These are phyloP conservation scores for Fusarium sp. DNA, from an alignment of 2,329 filamentous ascomycete genomes.

Conservation along the genomic window DNA sequence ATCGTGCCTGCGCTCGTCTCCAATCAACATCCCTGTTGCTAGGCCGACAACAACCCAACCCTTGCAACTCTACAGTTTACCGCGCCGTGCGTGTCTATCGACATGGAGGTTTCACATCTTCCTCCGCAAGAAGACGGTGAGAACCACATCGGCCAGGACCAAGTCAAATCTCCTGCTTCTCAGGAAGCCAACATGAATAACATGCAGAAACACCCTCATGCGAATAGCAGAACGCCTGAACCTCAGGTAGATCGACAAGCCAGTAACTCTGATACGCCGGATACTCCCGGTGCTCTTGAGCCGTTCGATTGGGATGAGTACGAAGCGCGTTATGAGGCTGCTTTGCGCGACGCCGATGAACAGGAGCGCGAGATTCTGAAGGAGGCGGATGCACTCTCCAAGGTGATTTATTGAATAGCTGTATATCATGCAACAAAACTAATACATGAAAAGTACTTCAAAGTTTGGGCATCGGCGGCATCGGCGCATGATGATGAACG, in stretches of 20 bases:
- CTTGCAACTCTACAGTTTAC: slow-evolving; percentile 18
- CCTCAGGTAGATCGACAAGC: slow-evolving; percentile 53
- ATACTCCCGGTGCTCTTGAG: slow-evolving; percentile 66
- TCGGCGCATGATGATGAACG: slow-evolving; percentile 80
- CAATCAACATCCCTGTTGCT: slow-evolving; percentile 38
- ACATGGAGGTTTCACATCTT: slow-evolving; percentile 42
- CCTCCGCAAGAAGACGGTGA: slow-evolving; percentile 38
- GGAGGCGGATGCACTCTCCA: slow-evolving; percentile 76
- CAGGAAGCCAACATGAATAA: slow-evolving; percentile 44
- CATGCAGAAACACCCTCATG: slow-evolving; percentile 35
- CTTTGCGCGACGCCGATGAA: slow-evolving; percentile 72
- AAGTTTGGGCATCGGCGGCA: slow-evolving; percentile 81
- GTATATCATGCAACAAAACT: slow-evolving; percentile 3
- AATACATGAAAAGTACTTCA: slow-evolving; percentile 73
- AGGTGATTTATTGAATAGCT: slow-evolving; percentile 58
- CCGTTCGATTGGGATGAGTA: slow-evolving; percentile 84
- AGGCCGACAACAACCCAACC: slow-evolving; percentile 40
- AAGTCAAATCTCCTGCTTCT: slow-evolving; percentile 22
- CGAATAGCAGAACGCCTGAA: slow-evolving; percentile 56
- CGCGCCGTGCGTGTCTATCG: slow-evolving; percentile 26
- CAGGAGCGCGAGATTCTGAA: slow-evolving; percentile 75
- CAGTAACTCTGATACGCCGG: slow-evolving; percentile 56
- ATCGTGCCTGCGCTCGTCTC: slow-evolving; percentile 11
- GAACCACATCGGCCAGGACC: slow-evolving; percentile 28
- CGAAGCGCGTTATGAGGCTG: slow-evolving; percentile 74